phyloP scores from a whole-genome alignment of 129 eudicot species.

The Dittrichia graveolens region DNA sequence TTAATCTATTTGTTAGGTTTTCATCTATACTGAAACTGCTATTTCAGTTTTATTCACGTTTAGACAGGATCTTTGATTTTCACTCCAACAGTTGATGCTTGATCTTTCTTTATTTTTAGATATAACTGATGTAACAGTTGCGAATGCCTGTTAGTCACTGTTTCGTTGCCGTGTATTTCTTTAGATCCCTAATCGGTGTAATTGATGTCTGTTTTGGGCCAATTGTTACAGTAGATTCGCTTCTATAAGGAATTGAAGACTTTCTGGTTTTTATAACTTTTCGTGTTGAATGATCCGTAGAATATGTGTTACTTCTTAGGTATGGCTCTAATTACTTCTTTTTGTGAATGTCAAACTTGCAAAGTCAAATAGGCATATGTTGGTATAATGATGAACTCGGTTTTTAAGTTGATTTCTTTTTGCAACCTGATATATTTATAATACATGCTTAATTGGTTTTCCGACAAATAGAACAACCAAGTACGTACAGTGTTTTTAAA shows the following conservation, averaged over 20 bases:
- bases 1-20: constrained; percentile 1
- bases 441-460: constrained; percentile 6
- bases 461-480: background rate
- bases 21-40: background rate
- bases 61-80: constrained; percentile 11
- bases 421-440: background rate
- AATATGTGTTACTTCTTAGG: background rate
- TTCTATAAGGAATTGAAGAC: background rate
- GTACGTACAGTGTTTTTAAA: no score
- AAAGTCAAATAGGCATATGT: background rate
- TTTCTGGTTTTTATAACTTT: background rate
- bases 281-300: background rate
- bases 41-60: background rate
- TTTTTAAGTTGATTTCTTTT: background rate
- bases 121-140: background rate
- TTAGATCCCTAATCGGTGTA: constrained; percentile 19
- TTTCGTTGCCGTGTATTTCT: background rate
- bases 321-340: background rate
- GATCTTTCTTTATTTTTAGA: constrained; percentile 10
- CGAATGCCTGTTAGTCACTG: constrained; percentile 3
- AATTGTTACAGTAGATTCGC: constrained; percentile 4
- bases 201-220: background rate
- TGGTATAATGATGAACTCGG: background rate
- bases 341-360: background rate
- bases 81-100: constrained; percentile 11